Base-by-base conservation (phyloP, 2,329 filamentous ascomycete species). In the Penicillium janthinellum region DNA sequence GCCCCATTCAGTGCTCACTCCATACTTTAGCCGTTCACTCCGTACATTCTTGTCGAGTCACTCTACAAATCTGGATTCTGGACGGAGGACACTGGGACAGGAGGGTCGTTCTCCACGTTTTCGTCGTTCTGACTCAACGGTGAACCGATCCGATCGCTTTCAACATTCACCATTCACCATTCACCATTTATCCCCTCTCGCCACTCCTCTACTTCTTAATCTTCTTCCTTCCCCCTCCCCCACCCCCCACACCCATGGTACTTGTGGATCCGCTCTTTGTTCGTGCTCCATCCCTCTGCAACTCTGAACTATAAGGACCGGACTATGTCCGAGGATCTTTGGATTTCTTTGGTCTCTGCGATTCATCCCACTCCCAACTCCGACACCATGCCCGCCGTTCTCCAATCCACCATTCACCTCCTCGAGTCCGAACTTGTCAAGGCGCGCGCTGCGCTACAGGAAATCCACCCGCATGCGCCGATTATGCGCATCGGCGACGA, bases 341-440 rank as follows among this genome's bases (percentile, higher is more conserved):
- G 76, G 74, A 67, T 69, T 57, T 70, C 73, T 57, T 62, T 75
- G 62, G 67, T 73, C 60, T 72, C 70, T 61, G 68, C 73, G 53
- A 75, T 76, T 68, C 70, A 76, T 59, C 73, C 75, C n/a, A 62
- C 66, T 53, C 66, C 64, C 60, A 73, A 71, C 67, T 65, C 64
- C 60, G 73, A 71, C 67, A 65, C 70, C 58, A 79, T 79, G 77
- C 73, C 77, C 28, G 71, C 70, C 17, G 71, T 75, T 42, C 67
- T 79, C 35, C 75, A 78, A 64, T 77, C 76, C 2, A 78, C 77
- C 14, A 78, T 78, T 45, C 68, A 75, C 45, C 71, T 79, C 1
- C 63, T 79, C 20, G 76, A 79, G 60, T 71, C 72, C 4, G 77
- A 79, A 65, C 69, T 79, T 44, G 70, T 71, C 58, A 78, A 76